Percentiles rank a stretch among this genome's conserved stretches.
These are phyloP conservation scores for Xerocomus amazonicus DNA, from an alignment of 1,284 basidiomycete species.

Conservation along the genomic window DNA sequence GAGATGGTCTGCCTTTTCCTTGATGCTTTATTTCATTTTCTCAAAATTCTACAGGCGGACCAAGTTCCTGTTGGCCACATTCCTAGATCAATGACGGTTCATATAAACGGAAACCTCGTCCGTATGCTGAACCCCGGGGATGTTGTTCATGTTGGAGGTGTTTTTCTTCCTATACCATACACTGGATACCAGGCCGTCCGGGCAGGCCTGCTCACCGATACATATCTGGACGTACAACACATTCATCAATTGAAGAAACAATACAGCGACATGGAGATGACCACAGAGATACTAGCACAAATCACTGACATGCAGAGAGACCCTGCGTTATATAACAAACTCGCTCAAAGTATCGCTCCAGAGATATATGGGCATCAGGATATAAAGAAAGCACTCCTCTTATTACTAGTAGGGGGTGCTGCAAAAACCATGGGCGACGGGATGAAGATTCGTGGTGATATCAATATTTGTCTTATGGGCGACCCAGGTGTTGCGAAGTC, in stretches of 20 bases:
- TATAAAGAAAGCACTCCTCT: constrained; percentile 95
- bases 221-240: constrained; percentile 91
- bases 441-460: constrained; percentile 97
- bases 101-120: constrained; percentile 88
- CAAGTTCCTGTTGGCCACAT: constrained; percentile 99
- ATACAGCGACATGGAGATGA: constrained; percentile 92
- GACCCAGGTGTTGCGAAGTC: constrained; percentile 99
- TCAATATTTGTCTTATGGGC: constrained; percentile 99
- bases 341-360: constrained; percentile 89
- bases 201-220: constrained; percentile 95
- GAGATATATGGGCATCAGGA: constrained; percentile 99
- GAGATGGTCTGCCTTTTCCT: constrained; percentile 74
- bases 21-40: constrained; percentile 1
- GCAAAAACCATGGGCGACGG: constrained; percentile 95
- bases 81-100: constrained; percentile 95
- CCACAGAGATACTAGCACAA: constrained; percentile 75
- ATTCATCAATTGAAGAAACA: constrained; percentile 97
- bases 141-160: constrained; percentile 87
- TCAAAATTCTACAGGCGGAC: constrained; percentile 65
- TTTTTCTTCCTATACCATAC: constrained; percentile 89
- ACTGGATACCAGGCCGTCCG: constrained; percentile 87
- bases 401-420: constrained; percentile 93
- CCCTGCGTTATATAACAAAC: constrained; percentile 78
- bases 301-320: constrained; percentile 75
- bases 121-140: constrained; percentile 95